Evolutionary conservation across 768 basidiomycete genomes (phyloP).

Genomic region (Boletus subparvulus): DNA sequence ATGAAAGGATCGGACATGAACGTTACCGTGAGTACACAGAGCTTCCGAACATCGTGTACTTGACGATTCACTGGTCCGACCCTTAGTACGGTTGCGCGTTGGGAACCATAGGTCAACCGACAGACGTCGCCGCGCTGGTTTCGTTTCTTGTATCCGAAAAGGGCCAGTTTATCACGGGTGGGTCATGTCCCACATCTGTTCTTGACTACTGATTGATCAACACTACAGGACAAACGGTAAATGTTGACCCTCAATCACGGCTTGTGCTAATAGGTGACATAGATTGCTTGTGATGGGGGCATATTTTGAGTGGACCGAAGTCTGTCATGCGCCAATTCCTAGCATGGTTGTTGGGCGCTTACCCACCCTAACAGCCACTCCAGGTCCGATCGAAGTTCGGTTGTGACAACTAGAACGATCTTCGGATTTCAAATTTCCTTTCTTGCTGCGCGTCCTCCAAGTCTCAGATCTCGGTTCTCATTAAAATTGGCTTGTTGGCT

Average conservation of each 20-base stretch:
- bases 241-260: background rate
- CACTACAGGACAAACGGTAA: background rate
- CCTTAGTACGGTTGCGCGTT: background rate
- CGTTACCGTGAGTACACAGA: background rate
- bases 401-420: no score
- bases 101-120: conserved; percentile 2
- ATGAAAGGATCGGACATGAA: background rate
- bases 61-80: background rate
- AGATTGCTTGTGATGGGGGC: conserved; percentile 2
- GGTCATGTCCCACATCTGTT: background rate
- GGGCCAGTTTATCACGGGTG: background rate
- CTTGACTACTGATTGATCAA: background rate
- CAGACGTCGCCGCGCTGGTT: background rate
- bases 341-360: background rate
- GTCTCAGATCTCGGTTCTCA: no score
- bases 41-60: background rate
- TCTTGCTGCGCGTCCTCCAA: no score
- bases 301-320: background rate
- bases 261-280: background rate
- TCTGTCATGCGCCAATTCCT: background rate
- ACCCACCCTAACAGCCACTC: no score
- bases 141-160: background rate
- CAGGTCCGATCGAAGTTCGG: no score
- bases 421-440: no score
- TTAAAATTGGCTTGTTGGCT: no score